A percentile compares a stretch with the other conserved stretches of the same genome.
These are phyloP conservation scores for Fusarium sp. DNA, from an alignment of 2,329 filamentous ascomycete genomes.

Conservation along the genomic window DNA sequence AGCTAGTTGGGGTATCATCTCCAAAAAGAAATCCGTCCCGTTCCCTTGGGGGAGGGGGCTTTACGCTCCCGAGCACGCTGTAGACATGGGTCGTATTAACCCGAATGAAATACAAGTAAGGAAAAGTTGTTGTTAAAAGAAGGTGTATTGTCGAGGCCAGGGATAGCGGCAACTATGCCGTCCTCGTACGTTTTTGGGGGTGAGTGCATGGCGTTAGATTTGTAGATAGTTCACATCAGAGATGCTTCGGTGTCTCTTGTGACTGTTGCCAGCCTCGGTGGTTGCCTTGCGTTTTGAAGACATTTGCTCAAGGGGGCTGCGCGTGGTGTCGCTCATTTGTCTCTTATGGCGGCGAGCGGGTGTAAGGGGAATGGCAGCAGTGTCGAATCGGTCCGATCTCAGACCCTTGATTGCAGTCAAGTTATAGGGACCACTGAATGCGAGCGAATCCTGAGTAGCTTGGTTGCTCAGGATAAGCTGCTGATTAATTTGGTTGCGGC, in stretches of 20 bases:
- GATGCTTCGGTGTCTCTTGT: slow-evolving; percentile 70
- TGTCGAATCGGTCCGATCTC: slow-evolving; percentile 72
- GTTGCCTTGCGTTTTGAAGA: slow-evolving; percentile 68
- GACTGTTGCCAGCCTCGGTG: slow-evolving; percentile 54
- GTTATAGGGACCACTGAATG: slow-evolving; percentile 70
- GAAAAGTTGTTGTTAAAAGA: slow-evolving; percentile 32
- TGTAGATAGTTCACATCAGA: slow-evolving; percentile 64
- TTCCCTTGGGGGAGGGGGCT: slow-evolving; percentile 33
- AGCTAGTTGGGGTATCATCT: slow-evolving; percentile 38
- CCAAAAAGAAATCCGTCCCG: slow-evolving; percentile 38
- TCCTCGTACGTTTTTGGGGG: slow-evolving; percentile 57
- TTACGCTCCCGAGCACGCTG: slow-evolving; percentile 38
- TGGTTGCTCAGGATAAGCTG: slow-evolving; percentile 70
- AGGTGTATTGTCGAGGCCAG: slow-evolving; percentile 53
- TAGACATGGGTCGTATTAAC: slow-evolving; percentile 37
- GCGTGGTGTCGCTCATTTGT: slow-evolving; percentile 56
- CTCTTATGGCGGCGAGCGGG: slow-evolving; percentile 70
- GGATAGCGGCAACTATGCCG: slow-evolving; percentile 57
- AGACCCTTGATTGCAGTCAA: slow-evolving; percentile 71
- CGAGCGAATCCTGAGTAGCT: slow-evolving; percentile 70
- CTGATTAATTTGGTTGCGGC: slow-evolving; percentile 72
- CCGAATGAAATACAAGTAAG: slow-evolving; percentile 26
- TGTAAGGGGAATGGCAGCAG: slow-evolving; percentile 74
- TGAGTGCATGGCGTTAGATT: slow-evolving; percentile 51
- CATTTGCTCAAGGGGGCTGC: slow-evolving; percentile 61